Evolutionary conservation across 2,329 filamentous ascomycete species (phyloP), one percentile per base, ranked within the genome.

Genomic region (Emericellopsis cladophorae): DNA sequence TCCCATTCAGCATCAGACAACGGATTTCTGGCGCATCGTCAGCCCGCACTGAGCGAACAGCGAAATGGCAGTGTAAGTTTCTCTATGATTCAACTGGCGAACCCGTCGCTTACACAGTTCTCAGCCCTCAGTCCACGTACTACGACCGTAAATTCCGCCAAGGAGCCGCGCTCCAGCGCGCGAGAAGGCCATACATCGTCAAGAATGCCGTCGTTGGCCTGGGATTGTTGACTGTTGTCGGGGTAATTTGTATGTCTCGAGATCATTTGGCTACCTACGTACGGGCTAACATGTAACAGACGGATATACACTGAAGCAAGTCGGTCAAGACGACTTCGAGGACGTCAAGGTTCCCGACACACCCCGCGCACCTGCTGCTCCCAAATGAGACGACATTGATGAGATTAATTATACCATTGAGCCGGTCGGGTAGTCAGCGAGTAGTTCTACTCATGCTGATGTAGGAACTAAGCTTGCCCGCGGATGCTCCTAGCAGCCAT

Each of bases 251-350:
- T 98, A 76, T 21, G 32, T 35, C 8, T 9, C 16, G n/a, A 7
- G 16, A 9, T 9, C 18, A 21, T 7, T 29, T 12, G 7, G 26
- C 4, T 10, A 35, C 32, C 6, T 4, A 15, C n/a, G 4, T 14
- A 9, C 11, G 31, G 31, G 31, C 31, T 32, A 34, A 14, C 10
- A 8, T 14, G 40, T 34, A 31, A 36, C 42, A 77, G 74, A 77
- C 52, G 64, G 64, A 49, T 78, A 77, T 55, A 78, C 74, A 4
- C 82, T 98, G 57, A 76, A 71, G 49, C 87, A 86, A 41, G 84
- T 98, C 55, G 87, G 90, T 35, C 92, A 96, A 64, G 92, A 96
- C 61, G 86, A 95, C 50, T 98, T 98, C 66, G 85, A 89, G 43
- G 92, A 98, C 58, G 89, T 96, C 52, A 81, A 87, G 57, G 81